phyloP scores from a whole-genome alignment of 768 basidiomycete species.

The Serendipita sp. region DNA sequence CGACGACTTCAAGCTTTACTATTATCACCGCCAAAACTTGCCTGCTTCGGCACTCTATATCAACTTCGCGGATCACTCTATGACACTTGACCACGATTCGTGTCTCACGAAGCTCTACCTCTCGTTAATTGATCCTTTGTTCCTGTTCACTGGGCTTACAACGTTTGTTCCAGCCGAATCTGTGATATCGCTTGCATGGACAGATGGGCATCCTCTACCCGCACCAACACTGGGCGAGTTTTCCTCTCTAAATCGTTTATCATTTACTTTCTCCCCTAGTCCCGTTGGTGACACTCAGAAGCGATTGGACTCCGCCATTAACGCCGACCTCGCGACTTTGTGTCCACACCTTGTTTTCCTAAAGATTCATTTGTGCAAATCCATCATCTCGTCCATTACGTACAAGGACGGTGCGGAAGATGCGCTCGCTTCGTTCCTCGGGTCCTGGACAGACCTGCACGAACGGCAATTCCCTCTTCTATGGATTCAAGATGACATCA shows the following conservation, averaged over 20 bases:
- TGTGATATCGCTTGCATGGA: too few relatives aligned
- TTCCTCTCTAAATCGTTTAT: not conserved
- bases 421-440: not conserved
- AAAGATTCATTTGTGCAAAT: not conserved
- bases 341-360: not conserved
- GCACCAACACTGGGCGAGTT: too few relatives aligned
- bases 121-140: too few relatives aligned
- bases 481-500: not conserved
- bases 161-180: too few relatives aligned
- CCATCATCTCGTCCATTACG: not conserved
- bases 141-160: too few relatives aligned
- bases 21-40: too few relatives aligned
- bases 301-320: not conserved
- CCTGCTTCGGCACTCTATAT: too few relatives aligned
- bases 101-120: too few relatives aligned
- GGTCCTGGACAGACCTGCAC: not conserved
- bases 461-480: not conserved
- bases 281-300: not conserved
- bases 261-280: not conserved
- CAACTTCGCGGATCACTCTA: too few relatives aligned
- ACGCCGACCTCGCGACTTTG: not conserved
- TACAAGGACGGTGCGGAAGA: not conserved
- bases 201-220: too few relatives aligned
- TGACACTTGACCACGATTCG: too few relatives aligned
- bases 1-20: too few relatives aligned